Evolutionary conservation across 805 yeast species (phyloP).

Genomic region (Torulaspora gathmanii): DNA sequence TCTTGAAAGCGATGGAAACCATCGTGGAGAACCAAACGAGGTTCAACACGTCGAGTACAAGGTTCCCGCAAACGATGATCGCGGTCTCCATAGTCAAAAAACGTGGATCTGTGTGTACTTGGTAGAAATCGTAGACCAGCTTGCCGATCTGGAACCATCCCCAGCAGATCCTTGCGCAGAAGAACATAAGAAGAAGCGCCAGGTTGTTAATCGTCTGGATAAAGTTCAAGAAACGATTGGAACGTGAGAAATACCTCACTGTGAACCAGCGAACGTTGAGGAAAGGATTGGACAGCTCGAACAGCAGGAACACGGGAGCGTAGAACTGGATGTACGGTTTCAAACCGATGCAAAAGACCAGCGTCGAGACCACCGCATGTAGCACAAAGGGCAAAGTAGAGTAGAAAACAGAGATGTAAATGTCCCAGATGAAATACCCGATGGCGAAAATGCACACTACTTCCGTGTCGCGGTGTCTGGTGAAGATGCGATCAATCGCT

Average conservation of each 20-base stretch:
- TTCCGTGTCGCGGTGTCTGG: constrained; percentile 24
- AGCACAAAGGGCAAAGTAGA: constrained; percentile 61
- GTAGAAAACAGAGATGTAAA: constrained; percentile 55
- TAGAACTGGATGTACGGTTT: constrained; percentile 71
- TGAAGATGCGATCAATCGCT: constrained; percentile 28
- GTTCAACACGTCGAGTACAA: constrained; percentile 60
- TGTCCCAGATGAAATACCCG: constrained; percentile 88
- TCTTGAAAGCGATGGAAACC: constrained; percentile 54
- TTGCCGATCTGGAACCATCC: constrained; percentile 65
- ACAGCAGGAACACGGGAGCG: constrained; percentile 72
- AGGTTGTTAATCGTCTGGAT: constrained; percentile 43
- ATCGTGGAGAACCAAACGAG: constrained; percentile 77
- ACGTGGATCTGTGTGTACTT: constrained; percentile 40
- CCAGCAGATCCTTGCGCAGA: constrained; percentile 70
- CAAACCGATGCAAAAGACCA: constrained; percentile 60
- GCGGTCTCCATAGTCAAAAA: constrained; percentile 41
- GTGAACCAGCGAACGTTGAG: constrained; percentile 87
- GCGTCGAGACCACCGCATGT: constrained; percentile 69
- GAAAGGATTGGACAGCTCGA: constrained; percentile 85
- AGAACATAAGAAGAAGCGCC: constrained; percentile 59
- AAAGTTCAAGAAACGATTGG: constrained; percentile 47
- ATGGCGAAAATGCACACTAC: constrained; percentile 41
- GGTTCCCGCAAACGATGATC: constrained; percentile 44
- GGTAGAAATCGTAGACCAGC: constrained; percentile 46
- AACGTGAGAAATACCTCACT: constrained; percentile 25